Conservation (phyloP, 192 early-diverging fungal species). For the Backusella australiensis region DNA sequence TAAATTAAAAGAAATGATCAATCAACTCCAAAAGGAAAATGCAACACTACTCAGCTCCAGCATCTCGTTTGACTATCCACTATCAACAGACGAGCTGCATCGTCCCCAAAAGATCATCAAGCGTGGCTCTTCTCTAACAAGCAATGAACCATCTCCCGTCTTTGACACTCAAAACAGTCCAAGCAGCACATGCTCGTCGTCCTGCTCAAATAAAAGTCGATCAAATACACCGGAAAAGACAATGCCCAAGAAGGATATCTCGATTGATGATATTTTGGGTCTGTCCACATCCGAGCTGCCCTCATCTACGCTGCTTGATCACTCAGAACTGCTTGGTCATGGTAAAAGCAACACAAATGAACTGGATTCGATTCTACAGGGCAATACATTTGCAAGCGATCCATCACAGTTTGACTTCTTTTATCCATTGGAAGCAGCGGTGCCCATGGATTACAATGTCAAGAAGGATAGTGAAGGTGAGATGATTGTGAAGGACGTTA, state of each 20-base stretch:
- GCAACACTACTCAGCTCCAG: neutral
- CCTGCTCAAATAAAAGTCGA: neutral
- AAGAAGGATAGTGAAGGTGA: neutral
- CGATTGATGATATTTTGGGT: neutral
- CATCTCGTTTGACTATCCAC: neutral
- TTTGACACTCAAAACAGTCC: neutral
- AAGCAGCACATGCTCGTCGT: neutral
- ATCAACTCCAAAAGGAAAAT: constrained; percentile 3
- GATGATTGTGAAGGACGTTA: neutral
- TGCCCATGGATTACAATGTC: neutral
- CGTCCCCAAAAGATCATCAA: neutral
- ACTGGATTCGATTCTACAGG: neutral
- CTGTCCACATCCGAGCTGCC: neutral
- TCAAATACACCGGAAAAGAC: neutral
- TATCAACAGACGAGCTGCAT: neutral
- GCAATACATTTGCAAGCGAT: neutral
- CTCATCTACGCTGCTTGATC: neutral
- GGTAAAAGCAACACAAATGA: neutral
- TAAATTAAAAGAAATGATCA: neutral
- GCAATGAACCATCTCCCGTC: neutral
- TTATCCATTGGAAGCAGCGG: neutral
- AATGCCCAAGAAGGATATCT: neutral
- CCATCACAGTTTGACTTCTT: neutral
- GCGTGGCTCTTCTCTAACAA: neutral
- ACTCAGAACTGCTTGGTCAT: neutral